Percentiles rank a stretch among this genome's conserved stretches.
These are phyloP conservation scores for Chamaenerion angustifolium DNA, from an alignment of 345 rosid species.

Conservation along the genomic window DNA sequence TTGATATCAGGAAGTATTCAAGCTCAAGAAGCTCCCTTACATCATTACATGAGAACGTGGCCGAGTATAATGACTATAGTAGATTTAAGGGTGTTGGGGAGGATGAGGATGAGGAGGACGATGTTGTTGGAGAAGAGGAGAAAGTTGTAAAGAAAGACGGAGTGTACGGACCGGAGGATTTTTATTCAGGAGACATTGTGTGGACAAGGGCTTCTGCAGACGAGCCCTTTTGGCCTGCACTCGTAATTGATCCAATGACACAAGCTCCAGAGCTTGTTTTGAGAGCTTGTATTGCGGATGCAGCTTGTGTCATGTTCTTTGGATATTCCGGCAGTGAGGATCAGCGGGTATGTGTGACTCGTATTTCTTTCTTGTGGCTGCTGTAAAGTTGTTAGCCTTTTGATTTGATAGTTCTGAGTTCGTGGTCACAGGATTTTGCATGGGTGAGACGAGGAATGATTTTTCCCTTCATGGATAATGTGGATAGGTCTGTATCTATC, in stretches of 20 bases:
- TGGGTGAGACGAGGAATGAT: conserved; percentile 84
- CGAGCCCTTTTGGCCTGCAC: conserved; percentile 87
- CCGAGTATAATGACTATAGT: conserved; percentile 19
- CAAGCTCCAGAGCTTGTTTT: conserved; percentile 88
- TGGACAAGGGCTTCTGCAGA: conserved; percentile 81
- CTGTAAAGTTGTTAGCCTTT: conserved; percentile 1
- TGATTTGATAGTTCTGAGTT: conserved; percentile 8
- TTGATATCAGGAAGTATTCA: conserved; percentile 29
- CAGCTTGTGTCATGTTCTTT: conserved; percentile 98
- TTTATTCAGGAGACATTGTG: conserved; percentile 84
- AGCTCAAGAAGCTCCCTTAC: conserved; percentile 39
- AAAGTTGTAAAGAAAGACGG: conserved; percentile 40
- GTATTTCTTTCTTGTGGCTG: conserved; percentile 7
- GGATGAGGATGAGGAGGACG: conserved; percentile 10
- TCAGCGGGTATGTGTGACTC: conserved; percentile 47
- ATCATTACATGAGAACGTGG: conserved; percentile 32
- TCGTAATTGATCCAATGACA: conserved; percentile 90
- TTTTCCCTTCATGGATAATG: conserved; percentile 76
- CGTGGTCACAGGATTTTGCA: conserved; percentile 66
- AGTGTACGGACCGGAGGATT: conserved; percentile 85
- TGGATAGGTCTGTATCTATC: conserved; percentile 41
- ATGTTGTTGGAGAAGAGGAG: conserved; percentile 10
- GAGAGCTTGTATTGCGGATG: conserved; percentile 85
- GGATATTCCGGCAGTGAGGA: conserved; percentile 63
- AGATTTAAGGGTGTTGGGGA: no score